phyloP scores from a whole-genome alignment of 352 stramenopile species.

The Pythium pyrilobum region DNA sequence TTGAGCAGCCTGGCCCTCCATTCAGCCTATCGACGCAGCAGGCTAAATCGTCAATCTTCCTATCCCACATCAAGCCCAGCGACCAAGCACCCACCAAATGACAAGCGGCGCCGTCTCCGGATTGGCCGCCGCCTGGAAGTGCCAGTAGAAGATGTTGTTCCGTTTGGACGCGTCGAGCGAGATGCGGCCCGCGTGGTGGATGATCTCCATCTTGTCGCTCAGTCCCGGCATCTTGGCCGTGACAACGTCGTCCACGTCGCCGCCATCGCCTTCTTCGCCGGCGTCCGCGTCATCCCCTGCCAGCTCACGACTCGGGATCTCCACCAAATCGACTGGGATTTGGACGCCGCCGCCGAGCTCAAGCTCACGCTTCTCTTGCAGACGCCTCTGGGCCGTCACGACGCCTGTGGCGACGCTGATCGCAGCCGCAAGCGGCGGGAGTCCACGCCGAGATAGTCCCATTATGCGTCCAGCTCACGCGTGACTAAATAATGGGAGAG shows the following conservation, averaged over 20 bases:
- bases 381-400: slow-evolving; percentile 4
- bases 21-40: slow-evolving; percentile 46
- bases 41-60: not conserved
- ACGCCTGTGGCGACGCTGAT: not conserved
- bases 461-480: not conserved
- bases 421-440: not conserved
- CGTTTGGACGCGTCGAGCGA: slow-evolving; percentile 35
- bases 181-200: slow-evolving; percentile 64
- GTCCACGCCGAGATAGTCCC: not conserved
- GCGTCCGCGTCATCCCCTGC: slow-evolving; percentile 3
- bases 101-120: slow-evolving; percentile 52
- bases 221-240: slow-evolving; percentile 42
- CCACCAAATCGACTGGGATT: not conserved
- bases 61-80: not conserved
- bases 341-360: not conserved
- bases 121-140: slow-evolving; percentile 46
- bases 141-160: slow-evolving; percentile 80
- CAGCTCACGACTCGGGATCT: no score
- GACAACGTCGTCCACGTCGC: slow-evolving; percentile 31
- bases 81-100: slow-evolving; percentile 68
- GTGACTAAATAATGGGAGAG: not conserved
- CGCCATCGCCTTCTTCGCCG: not conserved
- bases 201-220: slow-evolving; percentile 38
- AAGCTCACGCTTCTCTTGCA: not conserved
- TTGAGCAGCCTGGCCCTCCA: slow-evolving; percentile 76